phyloP scores from a whole-genome alignment of 305 asterid species.

The Fraxinus baroniana region DNA sequence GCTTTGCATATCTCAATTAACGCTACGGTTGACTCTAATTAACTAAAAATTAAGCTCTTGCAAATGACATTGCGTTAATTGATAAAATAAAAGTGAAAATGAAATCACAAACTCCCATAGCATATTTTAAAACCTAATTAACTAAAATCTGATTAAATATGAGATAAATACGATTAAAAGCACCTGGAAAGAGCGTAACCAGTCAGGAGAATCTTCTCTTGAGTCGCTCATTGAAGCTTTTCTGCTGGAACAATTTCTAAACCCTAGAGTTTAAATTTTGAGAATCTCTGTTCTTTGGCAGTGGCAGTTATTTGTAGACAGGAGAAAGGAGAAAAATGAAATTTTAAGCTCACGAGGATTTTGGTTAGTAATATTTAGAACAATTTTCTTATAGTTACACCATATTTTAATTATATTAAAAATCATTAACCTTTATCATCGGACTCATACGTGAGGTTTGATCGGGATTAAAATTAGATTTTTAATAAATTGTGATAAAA shows the following conservation, averaged over 20 bases:
- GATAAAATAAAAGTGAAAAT: not conserved
- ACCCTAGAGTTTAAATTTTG: constrained; percentile 26
- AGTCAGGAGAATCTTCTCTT: constrained; percentile 82
- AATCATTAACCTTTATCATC: too few relatives aligned
- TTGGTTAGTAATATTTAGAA: too few relatives aligned
- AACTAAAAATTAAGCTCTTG: constrained; percentile 3
- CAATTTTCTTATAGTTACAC: too few relatives aligned
- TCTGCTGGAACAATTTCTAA: constrained; percentile 10
- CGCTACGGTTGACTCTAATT: not conserved
- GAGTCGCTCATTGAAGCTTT: constrained; percentile 46
- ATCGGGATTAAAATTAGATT: too few relatives aligned
- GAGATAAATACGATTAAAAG: not conserved
- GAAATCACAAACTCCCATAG: not conserved
- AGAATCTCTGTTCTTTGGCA: constrained; percentile 7
- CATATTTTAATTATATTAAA: too few relatives aligned
- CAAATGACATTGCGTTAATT: not conserved
- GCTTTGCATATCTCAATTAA: not conserved
- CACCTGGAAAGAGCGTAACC: constrained; percentile 81
- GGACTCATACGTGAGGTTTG: too few relatives aligned
- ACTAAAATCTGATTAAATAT: constrained; percentile 9
- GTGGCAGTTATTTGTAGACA: constrained; percentile 6
- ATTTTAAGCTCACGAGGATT: not conserved
- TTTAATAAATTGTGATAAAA: too few relatives aligned
- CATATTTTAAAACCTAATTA: not conserved
- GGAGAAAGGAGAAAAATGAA: not conserved